Conservation (phyloP, 148 eudicot genomes). For the Gaultheria prostrata region DNA sequence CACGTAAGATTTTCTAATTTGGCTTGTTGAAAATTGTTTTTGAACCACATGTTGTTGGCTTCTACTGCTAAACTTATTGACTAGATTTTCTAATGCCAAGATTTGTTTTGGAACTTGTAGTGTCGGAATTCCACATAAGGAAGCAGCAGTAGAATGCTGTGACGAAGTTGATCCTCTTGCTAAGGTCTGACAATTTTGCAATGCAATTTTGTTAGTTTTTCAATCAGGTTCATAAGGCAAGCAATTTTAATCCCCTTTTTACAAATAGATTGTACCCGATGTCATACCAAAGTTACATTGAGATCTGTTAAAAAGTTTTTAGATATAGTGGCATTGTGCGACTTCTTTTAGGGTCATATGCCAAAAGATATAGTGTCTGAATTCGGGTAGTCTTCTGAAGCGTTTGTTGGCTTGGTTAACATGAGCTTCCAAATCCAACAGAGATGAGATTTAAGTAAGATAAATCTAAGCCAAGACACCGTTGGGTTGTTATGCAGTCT, state of each 20-base stretch:
- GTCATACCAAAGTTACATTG: not conserved
- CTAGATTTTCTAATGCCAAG: constrained; percentile 19
- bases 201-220: not conserved
- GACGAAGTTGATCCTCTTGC: constrained; percentile 57
- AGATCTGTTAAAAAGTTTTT: not conserved
- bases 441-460: not conserved
- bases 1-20: not conserved
- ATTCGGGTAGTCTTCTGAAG: not conserved
- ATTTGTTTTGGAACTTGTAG: constrained; percentile 21
- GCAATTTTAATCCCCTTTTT: not conserved
- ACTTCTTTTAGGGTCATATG: not conserved
- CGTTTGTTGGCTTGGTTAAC: constrained; percentile 1
- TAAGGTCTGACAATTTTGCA: constrained; percentile 27
- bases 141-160: constrained; percentile 42
- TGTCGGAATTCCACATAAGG: constrained; percentile 51
- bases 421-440: not conserved
- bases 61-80: not conserved
- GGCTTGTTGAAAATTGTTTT: not conserved
- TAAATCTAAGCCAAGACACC: not conserved
- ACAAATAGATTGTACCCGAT: not conserved
- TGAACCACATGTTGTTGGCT: not conserved
- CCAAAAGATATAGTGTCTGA: not conserved
- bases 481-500: not conserved
- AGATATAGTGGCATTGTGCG: not conserved
- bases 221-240: constrained; percentile 3